A percentile compares a stretch with the other conserved stretches of the same genome.
phyloP scores from a whole-genome alignment of 768 basidiomycete genomes.

The Hysterangium stoloniferum region DNA sequence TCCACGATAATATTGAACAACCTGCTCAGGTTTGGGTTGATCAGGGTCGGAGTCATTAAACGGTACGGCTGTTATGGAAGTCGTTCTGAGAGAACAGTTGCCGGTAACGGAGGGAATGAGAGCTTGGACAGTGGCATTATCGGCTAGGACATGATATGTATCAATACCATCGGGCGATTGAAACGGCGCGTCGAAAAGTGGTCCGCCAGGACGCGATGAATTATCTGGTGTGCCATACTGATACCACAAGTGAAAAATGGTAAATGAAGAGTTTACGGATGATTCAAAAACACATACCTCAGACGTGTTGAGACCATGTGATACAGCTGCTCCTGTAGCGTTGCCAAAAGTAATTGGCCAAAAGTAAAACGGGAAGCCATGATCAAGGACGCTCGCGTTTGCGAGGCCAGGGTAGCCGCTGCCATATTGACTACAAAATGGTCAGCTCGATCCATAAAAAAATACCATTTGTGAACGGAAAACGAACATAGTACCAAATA shows the following conservation, averaged over 20 bases:
- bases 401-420: slow-evolving; percentile 52
- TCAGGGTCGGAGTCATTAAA: slow-evolving; percentile 25
- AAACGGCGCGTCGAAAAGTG: slow-evolving; percentile 32
- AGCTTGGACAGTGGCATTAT: slow-evolving; percentile 38
- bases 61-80: slow-evolving; percentile 22
- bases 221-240: slow-evolving; percentile 43
- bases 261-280: too few relatives aligned
- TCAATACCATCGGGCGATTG: slow-evolving; percentile 30
- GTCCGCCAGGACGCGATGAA: slow-evolving; percentile 42
- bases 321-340: slow-evolving; percentile 18
- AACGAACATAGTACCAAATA: slow-evolving; percentile 38
- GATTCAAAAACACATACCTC: too few relatives aligned
- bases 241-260: too few relatives aligned
- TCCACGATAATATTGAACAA: slow-evolving; percentile 62
- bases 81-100: slow-evolving; percentile 36
- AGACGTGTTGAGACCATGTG: too few relatives aligned
- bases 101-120: slow-evolving; percentile 35
- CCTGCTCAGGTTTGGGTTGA: slow-evolving; percentile 40
- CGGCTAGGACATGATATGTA: slow-evolving; percentile 40
- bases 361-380: slow-evolving; percentile 56
- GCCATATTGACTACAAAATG: slow-evolving; percentile 42
- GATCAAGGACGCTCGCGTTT: slow-evolving; percentile 38
- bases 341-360: slow-evolving; percentile 55
- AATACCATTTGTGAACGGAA: slow-evolving; percentile 7
- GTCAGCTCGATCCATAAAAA: not conserved